These are phyloP conservation scores for Trametopsis cervina DNA, from an alignment of 768 basidiomycete genomes.

Conservation along the genomic window DNA sequence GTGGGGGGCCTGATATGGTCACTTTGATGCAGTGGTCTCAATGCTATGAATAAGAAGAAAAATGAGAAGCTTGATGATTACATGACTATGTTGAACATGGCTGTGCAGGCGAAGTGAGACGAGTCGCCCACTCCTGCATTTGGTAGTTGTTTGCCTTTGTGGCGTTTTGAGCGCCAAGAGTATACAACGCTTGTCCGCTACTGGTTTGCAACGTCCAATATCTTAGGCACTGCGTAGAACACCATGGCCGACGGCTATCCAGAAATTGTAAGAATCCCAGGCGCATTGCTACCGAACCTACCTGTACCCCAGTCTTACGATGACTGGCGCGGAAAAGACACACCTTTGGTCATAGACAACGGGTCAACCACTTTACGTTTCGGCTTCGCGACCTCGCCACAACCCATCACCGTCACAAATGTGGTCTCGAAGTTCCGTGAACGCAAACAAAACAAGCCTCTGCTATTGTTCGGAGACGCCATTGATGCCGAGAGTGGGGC, in stretches of 20 bases:
- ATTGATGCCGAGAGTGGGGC: constrained; percentile 84
- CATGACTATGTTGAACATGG: too few species aligned
- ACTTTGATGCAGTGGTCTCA: too few species aligned
- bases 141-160: too few species aligned
- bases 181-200: too few species aligned
- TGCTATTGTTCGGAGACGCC: constrained; percentile 85
- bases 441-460: constrained; percentile 70
- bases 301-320: constrained; percentile 41
- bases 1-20: too few species aligned
- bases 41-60: too few species aligned
- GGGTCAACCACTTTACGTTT: constrained; percentile 79
- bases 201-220: too few species aligned
- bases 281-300: constrained; percentile 28
- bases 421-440: constrained; percentile 86
- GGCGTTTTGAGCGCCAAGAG: too few species aligned
- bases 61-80: too few species aligned
- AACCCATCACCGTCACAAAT: constrained; percentile 60
- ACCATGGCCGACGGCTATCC: neutral
- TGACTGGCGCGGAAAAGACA: constrained; percentile 38
- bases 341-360: constrained; percentile 84
- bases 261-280: constrained; percentile 17
- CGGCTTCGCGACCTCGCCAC: constrained; percentile 62
- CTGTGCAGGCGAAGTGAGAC: too few species aligned
- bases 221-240: too few species aligned
- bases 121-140: too few species aligned